Evolutionary conservation across 2,329 filamentous ascomycete genomes (phyloP).

Genomic region (Calonectria crousiana): DNA sequence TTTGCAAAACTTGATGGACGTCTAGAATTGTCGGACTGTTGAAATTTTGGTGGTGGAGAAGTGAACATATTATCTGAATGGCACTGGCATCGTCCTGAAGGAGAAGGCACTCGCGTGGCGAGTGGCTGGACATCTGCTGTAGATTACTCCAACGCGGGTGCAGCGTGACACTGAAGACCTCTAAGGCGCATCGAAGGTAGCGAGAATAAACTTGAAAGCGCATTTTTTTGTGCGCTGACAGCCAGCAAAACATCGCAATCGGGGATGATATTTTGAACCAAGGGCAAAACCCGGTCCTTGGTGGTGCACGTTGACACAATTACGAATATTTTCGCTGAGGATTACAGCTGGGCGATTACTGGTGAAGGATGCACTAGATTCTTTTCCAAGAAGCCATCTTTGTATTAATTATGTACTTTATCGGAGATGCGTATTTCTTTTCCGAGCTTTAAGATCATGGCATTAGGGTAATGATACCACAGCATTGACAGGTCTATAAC

Average conservation of each 20-base stretch:
- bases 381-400: no score
- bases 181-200: neutral
- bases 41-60: neutral
- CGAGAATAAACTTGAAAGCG: neutral
- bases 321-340: no score
- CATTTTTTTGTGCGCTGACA: neutral
- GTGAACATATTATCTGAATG: neutral
- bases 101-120: neutral
- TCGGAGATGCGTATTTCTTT: no score
- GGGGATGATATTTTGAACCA: neutral
- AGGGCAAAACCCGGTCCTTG: neutral
- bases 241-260: neutral
- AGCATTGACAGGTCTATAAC: no score
- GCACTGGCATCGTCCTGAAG: neutral
- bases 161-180: neutral
- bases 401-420: no score
- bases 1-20: neutral
- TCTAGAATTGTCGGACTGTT: fast-evolving
- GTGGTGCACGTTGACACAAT: no score
- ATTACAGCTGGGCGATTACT: no score
- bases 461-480: no score
- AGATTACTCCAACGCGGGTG: neutral
- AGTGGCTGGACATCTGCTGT: neutral
- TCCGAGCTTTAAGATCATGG: no score
- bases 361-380: no score